These are phyloP conservation scores for Crotalaria pallida DNA, from an alignment of 306 rosid genomes.

Conservation along the genomic window DNA sequence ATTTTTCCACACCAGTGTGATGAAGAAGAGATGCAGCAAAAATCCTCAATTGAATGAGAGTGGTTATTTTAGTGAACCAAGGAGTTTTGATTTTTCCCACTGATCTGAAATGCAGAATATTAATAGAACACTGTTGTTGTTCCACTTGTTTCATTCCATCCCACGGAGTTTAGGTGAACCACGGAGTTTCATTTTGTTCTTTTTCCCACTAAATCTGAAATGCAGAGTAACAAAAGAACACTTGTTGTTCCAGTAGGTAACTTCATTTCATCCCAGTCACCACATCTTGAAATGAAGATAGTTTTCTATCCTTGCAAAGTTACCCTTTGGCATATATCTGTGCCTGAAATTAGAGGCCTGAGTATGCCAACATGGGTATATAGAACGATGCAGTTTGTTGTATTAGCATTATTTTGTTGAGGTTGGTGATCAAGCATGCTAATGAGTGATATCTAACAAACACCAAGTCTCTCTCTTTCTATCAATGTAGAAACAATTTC, in stretches of 20 bases:
- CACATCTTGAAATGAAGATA: background rate
- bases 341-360: background rate
- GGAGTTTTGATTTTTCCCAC: background rate
- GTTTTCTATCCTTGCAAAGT: background rate
- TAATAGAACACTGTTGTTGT: background rate
- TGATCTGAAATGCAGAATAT: conserved; percentile 10
- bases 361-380: background rate
- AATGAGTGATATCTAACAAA: background rate
- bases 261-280: background rate
- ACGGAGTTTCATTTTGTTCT: background rate
- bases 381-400: background rate
- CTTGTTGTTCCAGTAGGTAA: background rate
- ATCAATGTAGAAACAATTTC: background rate
- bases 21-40: conserved; percentile 18
- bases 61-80: background rate
- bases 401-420: background rate
- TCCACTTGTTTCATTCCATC: background rate
- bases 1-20: conserved; percentile 31
- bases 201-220: conserved; percentile 7
- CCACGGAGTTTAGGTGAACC: background rate
- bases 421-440: background rate
- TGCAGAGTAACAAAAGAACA: conserved; percentile 12
- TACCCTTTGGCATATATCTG: background rate
- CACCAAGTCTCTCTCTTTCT: background rate
- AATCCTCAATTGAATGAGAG: background rate